Evolutionary conservation across 768 basidiomycete genomes (phyloP).

Genomic region (Hydnum rufescens): DNA sequence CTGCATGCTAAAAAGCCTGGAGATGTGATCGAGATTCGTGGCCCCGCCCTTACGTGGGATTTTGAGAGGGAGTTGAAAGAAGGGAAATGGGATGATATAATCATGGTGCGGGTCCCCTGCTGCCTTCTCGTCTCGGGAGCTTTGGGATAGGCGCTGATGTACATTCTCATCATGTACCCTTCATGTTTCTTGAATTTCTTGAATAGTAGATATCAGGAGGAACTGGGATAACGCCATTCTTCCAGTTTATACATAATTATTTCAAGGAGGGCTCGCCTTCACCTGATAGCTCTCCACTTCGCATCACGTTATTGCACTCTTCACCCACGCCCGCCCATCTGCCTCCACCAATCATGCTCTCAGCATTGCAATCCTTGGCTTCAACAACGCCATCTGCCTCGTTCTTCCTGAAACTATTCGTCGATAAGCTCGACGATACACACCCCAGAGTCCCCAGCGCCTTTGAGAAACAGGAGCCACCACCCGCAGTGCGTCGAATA

Average conservation of each 20-base stretch:
- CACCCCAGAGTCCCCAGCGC: constrained; percentile 1
- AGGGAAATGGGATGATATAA: constrained; percentile 51
- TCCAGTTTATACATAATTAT: constrained; percentile 44
- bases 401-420: constrained; percentile 41
- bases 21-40: constrained; percentile 54
- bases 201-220: constrained; percentile 60
- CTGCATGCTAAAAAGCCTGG: constrained; percentile 27
- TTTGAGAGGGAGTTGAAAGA: constrained; percentile 20
- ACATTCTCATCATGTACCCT: too few species aligned
- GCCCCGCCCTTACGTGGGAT: constrained; percentile 49
- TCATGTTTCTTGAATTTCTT: not conserved
- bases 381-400: constrained; percentile 24
- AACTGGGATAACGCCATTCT: constrained; percentile 74
- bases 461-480: too few species aligned
- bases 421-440: constrained; percentile 23
- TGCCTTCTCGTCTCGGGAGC: not conserved
- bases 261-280: constrained; percentile 20
- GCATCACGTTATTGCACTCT: constrained; percentile 54
- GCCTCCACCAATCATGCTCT: constrained; percentile 44
- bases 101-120: constrained; percentile 34
- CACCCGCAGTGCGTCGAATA: not conserved
- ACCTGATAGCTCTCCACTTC: constrained; percentile 16
- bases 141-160: too few species aligned
- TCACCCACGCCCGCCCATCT: constrained; percentile 41
- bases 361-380: constrained; percentile 31